phyloP scores from a whole-genome alignment of 2,329 filamentous ascomycete genomes.

The Cladosporium sp. region DNA sequence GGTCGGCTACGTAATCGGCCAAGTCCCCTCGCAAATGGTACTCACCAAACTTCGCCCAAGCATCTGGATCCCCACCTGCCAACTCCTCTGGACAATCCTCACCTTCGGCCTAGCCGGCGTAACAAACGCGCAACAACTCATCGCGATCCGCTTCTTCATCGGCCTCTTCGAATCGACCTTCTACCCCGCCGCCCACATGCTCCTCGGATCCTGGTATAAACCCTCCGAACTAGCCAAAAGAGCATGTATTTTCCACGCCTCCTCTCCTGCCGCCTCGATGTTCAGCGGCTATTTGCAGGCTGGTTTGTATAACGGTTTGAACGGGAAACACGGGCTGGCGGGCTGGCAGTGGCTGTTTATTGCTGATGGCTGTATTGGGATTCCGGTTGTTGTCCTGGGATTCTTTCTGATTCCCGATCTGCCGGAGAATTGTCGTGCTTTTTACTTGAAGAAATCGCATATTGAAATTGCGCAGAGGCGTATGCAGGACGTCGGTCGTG shows the following conservation, averaged over 20 bases:
- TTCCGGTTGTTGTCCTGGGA: constrained; percentile 48
- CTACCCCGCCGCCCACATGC: constrained; percentile 50
- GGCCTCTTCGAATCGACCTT: constrained; percentile 47
- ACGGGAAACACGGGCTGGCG: constrained; percentile 33
- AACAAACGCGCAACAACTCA: constrained; percentile 40
- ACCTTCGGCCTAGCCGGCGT: constrained; percentile 25
- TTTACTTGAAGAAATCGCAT: constrained; percentile 32
- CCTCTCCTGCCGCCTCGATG: constrained; percentile 41
- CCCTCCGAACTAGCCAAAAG: constrained; percentile 48
- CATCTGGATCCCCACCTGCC: constrained; percentile 46
- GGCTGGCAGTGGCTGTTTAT: constrained; percentile 51
- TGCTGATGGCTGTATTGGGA: constrained; percentile 49
- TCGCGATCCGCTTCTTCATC: constrained; percentile 46
- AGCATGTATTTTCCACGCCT: constrained; percentile 49
- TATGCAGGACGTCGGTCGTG: not conserved
- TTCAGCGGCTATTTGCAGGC: constrained; percentile 54
- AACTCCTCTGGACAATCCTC: constrained; percentile 46
- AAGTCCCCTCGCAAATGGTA: constrained; percentile 40
- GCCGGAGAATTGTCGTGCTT: constrained; percentile 46
- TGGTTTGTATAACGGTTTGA: constrained; percentile 39
- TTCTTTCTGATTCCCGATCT: constrained; percentile 48
- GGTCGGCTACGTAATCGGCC: constrained; percentile 46
- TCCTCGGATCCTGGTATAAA: constrained; percentile 47
- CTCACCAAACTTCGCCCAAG: constrained; percentile 46
- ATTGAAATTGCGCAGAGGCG: not conserved